Evolutionary conservation across 768 basidiomycete species (phyloP).

Genomic region (Phylloporus sp.): DNA sequence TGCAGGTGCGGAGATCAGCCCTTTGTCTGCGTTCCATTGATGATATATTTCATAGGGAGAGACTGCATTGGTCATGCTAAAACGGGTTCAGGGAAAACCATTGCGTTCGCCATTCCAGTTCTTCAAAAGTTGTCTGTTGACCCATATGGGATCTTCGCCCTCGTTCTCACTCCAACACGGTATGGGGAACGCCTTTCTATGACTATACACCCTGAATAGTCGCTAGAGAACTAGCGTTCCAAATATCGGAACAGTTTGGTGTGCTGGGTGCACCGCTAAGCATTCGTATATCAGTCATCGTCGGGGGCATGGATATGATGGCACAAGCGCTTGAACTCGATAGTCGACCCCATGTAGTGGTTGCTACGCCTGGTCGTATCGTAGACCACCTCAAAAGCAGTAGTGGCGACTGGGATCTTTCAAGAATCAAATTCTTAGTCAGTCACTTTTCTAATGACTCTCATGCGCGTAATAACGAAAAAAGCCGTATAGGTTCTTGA

Average conservation of each 20-base stretch:
- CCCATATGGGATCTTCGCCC: slow-evolving; percentile 92
- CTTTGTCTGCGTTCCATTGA: neutral
- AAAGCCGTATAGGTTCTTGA: slow-evolving; percentile 68
- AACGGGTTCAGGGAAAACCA: slow-evolving; percentile 96
- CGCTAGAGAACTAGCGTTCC: slow-evolving; percentile 89
- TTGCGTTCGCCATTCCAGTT: slow-evolving; percentile 95
- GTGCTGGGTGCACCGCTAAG: slow-evolving; percentile 83
- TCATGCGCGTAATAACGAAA: neutral
- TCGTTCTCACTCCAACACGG: slow-evolving; percentile 95
- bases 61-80: slow-evolving; percentile 98
- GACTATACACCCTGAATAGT: neutral
- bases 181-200: slow-evolving; percentile 31
- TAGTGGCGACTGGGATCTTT: slow-evolving; percentile 75
- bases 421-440: slow-evolving; percentile 82
- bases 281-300: slow-evolving; percentile 81
- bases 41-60: slow-evolving; percentile 51
- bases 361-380: slow-evolving; percentile 94
- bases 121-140: slow-evolving; percentile 83
- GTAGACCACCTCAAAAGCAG: slow-evolving; percentile 84
- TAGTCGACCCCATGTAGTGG: slow-evolving; percentile 85
- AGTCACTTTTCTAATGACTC: slow-evolving; percentile 16
- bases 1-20: slow-evolving; percentile 43
- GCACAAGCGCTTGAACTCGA: slow-evolving; percentile 83
- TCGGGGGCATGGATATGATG: slow-evolving; percentile 99
- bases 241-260: slow-evolving; percentile 94